A percentile compares a stretch with the other conserved stretches of the same genome.
Conservation (phyloP, 169 alveolate genomes). For the Babesia microti region DNA sequence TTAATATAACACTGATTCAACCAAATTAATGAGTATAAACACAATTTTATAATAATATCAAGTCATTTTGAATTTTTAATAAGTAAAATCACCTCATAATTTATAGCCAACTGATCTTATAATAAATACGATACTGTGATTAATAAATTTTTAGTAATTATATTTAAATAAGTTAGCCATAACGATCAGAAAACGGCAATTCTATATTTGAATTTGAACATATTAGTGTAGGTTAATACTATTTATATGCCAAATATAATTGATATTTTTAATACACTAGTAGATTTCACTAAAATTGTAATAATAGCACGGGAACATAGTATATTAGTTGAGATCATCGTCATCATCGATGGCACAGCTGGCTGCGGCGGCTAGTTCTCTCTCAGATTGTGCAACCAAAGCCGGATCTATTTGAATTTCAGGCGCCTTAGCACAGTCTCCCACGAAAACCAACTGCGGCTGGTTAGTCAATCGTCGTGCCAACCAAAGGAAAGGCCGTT, state of each 20-base stretch:
- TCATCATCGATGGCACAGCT: slow-evolving; percentile 82
- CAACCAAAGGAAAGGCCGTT: slow-evolving; percentile 95
- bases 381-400: slow-evolving; percentile 74
- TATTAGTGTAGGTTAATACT: neutral
- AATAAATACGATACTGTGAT: too few species aligned
- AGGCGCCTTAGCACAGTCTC: slow-evolving; percentile 85
- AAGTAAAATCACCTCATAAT: too few species aligned
- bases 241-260: neutral
- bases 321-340: slow-evolving; percentile 53
- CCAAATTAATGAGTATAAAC: too few species aligned
- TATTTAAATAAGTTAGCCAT: too few species aligned
- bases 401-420: slow-evolving; percentile 76
- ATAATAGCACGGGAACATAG: too few species aligned
- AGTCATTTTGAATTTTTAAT: too few species aligned
- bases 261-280: neutral
- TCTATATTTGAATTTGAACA: too few species aligned
- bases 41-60: too few species aligned
- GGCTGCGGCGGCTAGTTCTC: slow-evolving; percentile 80
- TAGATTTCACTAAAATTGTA: slow-evolving; percentile 1
- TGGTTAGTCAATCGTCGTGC: slow-evolving; percentile 86
- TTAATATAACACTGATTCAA: too few species aligned
- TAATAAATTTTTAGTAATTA: too few species aligned
- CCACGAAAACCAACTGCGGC: slow-evolving; percentile 73
- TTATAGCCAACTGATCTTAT: too few species aligned
- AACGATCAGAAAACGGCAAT: too few species aligned